Base-by-base conservation (phyloP, 768 basidiomycete genomes). In the Podaxis sp. region DNA sequence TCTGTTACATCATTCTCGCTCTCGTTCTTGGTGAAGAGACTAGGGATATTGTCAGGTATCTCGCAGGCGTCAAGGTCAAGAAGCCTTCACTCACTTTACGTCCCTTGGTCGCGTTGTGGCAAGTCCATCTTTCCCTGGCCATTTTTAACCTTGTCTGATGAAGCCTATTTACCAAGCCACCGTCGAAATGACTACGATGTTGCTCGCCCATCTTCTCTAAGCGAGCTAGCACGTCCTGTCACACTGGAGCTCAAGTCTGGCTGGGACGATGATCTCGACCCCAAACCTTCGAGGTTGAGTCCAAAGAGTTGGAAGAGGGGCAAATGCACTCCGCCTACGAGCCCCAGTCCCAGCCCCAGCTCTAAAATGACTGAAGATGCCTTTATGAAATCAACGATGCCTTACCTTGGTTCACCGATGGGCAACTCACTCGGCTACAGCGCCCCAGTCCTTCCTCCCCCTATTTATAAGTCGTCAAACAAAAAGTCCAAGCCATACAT, bases 251-350 rank as follows among this genome's bases (percentile, higher is more conserved):
- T 82, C 50, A 80, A 71, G 66, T 84, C 82, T 2, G 82, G 80
- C 11, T 84, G 82, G 82, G 81, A 83, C 61, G 81, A 82, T 55
- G 78, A 78, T 72, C 70, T 80, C 36, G 76, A 77, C 55, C 64
- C 70, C 53, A 78, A 75, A 69, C 64, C 68, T 6, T 59, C 74
- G 13, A 75, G 61, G 44, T 60, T 67, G 33, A 71, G 66, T 56
- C 28, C 57, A 24, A 63, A 30, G 62, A 56, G 52, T 40, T 62
- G 52, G 58, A 58, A 56, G 60, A 24, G 65, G 63, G 54, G 50
- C 44, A 37, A 66, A 51, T 52, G 68, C 26, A 50, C 64, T 28
- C 67, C 66, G 10, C 63, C 68, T 37, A 36, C 68, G 38, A 67
- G 65, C 59, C 60, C 67, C 24, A 67, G 66, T 24, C 67, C 73